Base-by-base conservation (phyloP, 768 basidiomycete species). In the Leucosporidium creatinivorum region DNA sequence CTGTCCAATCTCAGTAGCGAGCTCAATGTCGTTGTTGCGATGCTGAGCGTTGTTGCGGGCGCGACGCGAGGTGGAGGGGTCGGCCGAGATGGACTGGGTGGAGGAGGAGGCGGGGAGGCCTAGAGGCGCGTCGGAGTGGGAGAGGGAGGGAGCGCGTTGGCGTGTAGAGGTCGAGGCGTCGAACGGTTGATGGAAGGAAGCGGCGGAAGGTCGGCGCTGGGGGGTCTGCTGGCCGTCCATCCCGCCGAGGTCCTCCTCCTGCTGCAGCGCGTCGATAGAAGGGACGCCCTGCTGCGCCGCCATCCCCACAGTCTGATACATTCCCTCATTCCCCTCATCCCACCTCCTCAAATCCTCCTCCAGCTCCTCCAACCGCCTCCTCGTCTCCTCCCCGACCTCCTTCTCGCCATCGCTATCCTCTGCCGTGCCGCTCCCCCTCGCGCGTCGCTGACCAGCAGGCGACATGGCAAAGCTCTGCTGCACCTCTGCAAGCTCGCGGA, bases 1-100 rank as follows among this genome's bases (percentile, higher is more conserved):
- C 70, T 90, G 93, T 10, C 94, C 93, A 65, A 98, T 98, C 81
- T 98, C 94, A 74, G 96, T 93, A 50, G 94, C 94, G 74, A 98
- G 97, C 81, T 96, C 94, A 89, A 80, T 76, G 75, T 93, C 89
- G 77, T 92, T 87, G 56, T 89, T 87, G 71, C 91, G 84, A 79
- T 92, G 90, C 65, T 88, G 89, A 33, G 90, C 91, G 74, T 93
- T 93, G 83, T 91, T 91, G 25, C 72, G 58, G 26, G 91, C 89
- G 62, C 92, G 85, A 64, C 91, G 84, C 23, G 81, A 81, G 3
- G 89, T 4, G 48, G 59, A 23, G 28, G 49, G 21, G 26, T 39
- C 48, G 58, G 55, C 30, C 26, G 62, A 60, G 13, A n/a, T n/a
- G n/a, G n/a, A n/a, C n/a, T 28, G 13, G 25, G 15, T 54, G 44